Conservation (phyloP, 805 yeast genomes). For the Lipomyces sp. region DNA sequence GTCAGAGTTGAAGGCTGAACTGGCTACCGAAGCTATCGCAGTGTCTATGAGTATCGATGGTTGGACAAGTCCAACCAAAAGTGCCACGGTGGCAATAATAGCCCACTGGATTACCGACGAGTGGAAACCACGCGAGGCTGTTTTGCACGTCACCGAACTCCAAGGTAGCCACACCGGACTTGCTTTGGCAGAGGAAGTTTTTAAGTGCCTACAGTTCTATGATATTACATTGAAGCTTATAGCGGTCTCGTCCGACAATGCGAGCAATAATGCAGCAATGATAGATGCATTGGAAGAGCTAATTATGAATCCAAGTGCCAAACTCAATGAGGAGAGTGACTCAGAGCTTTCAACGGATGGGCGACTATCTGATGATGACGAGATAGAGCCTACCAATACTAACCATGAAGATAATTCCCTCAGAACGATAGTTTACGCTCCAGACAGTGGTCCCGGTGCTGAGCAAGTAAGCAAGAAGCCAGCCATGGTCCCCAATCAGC, state of each 20-base stretch:
- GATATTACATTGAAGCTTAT: not conserved
- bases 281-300: slow-evolving; percentile 2
- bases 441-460: not conserved
- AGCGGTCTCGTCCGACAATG: slow-evolving; percentile 3
- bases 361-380: not conserved
- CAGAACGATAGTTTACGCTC: not conserved
- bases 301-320: not conserved
- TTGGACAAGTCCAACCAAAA: slow-evolving; percentile 7
- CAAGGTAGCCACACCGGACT: slow-evolving; percentile 3
- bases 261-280: slow-evolving; percentile 4
- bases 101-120: slow-evolving; percentile 1
- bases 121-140: not conserved
- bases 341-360: slow-evolving; percentile 2
- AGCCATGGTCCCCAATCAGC: not conserved
- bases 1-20: slow-evolving; percentile 4
- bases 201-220: not conserved
- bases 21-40: not conserved
- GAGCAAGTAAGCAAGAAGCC: not conserved
- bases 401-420: not conserved
- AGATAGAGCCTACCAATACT: slow-evolving; percentile 3
- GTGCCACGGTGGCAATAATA: not conserved
- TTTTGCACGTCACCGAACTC: slow-evolving; percentile 1
- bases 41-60: no score
- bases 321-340: no score
- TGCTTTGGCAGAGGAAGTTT: not conserved